Evolutionary conservation across 306 rosid genomes (phyloP), one percentile per base, ranked within the genome.

Genomic region (Cyamopsis tetragonoloba): DNA sequence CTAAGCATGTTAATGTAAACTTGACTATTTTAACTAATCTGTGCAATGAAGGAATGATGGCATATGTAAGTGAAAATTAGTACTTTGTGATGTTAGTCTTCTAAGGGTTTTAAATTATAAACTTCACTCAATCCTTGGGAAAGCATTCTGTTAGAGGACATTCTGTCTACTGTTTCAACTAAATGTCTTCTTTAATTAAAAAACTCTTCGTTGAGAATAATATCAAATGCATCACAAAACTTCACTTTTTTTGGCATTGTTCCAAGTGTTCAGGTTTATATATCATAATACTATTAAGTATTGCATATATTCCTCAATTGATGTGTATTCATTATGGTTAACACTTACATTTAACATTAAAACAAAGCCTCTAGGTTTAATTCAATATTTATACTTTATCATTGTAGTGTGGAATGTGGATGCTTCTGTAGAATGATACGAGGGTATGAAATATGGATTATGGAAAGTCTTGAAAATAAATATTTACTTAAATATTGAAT

Each of bases 1-100:
- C 35, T 34, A 42, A 68, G 35, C 56, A 19, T 47, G 42, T 44
- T 48, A 27, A 39, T 8, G 2, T 38, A 19, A n/a, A n/a, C n/a
- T 14, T 68, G 46, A 31, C n/a, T 60, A 5, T 72, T 66, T 73
- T 70, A n/a, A 37, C 49, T 58, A 24, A 56, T 22, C 43, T 59
- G 30, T 59, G 28, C 22, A 56, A 55, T 4, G 10, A 27, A 37
- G 44, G 24, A 47, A 30, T 26, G 62, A 26, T 44, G 62, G 27
- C 28, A 11, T 57, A 22, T 48, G 13, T 20, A 17, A 24, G 35
- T 32, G 28, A 60, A 24, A 34, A 14, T 9, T 17, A 26, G 51
- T 56, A 20, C 22, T 55, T 54, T 47, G 48, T 67, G 66, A 26
- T 56, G 13, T 58, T 67, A 38, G 20, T 31, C n/a, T 57, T 42